These are phyloP conservation scores for Candida mesenterica DNA, from an alignment of 1,139 yeast species.

Conservation along the genomic window DNA sequence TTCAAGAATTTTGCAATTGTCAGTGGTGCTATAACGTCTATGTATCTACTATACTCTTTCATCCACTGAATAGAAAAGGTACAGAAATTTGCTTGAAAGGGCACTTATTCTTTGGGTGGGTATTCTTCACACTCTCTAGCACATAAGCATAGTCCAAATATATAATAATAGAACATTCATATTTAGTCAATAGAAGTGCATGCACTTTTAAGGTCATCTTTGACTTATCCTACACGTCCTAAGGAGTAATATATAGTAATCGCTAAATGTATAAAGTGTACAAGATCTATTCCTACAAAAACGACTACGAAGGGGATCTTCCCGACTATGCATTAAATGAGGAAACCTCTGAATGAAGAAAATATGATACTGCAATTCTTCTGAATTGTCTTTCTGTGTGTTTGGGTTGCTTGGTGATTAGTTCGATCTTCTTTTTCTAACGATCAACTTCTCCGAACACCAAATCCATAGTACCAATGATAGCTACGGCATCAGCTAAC, in stretches of 20 bases:
- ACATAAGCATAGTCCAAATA: too few species aligned
- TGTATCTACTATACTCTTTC: conserved; percentile 7
- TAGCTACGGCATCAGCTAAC: conserved; percentile 91
- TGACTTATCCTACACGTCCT: too few species aligned
- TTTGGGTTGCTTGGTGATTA: not conserved
- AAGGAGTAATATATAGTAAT: too few species aligned
- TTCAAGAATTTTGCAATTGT: conserved; percentile 6
- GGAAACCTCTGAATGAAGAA: conserved; percentile 2
- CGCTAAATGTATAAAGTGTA: too few species aligned
- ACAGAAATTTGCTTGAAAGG: too few species aligned
- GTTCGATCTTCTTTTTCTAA: conserved; percentile 25
- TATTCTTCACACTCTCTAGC: too few species aligned
- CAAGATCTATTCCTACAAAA: not conserved
- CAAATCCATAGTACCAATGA: conserved; percentile 93
- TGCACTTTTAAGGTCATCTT: too few species aligned
- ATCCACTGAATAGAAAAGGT: too few species aligned
- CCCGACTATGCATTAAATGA: conserved; percentile 1
- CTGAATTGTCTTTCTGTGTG: conserved; percentile 1
- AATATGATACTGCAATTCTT: conserved; percentile 1
- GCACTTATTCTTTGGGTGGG: too few species aligned
- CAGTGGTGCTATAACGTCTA: conserved; percentile 7
- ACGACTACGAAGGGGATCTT: not conserved
- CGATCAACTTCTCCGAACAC: conserved; percentile 95
- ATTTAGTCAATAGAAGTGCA: too few species aligned
- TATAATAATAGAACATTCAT: too few species aligned